Evolutionary conservation across 805 yeast species (phyloP).

Genomic region (Nakazawaea wyomingensis): DNA sequence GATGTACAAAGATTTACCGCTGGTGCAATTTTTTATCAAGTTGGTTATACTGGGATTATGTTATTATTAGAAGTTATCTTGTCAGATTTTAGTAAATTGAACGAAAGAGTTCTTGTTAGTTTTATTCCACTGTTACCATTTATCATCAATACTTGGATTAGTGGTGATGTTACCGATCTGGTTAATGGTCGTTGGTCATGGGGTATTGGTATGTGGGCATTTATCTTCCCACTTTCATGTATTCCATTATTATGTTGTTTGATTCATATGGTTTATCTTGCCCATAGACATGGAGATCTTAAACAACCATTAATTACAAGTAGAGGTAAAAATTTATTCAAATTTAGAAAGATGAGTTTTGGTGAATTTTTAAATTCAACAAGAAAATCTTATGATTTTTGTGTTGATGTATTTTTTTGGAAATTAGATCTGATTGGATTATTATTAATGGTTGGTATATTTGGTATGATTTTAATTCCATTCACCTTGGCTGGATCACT

Average conservation of each 20-base stretch:
- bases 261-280: constrained; percentile 50
- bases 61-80: constrained; percentile 51
- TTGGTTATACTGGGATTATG: constrained; percentile 62
- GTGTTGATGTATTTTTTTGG: constrained; percentile 52
- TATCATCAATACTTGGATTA: constrained; percentile 74
- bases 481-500: constrained; percentile 61
- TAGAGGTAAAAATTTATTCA: constrained; percentile 18
- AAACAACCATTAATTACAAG: constrained; percentile 14
- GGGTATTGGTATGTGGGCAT: constrained; percentile 81
- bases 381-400: no score
- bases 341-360: no score
- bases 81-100: constrained; percentile 64
- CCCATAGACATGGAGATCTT: constrained; percentile 50
- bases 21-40: constrained; percentile 51
- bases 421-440: constrained; percentile 62
- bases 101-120: constrained; percentile 64
- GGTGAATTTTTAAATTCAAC: no score
- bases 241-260: constrained; percentile 54
- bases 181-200: constrained; percentile 52
- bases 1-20: constrained; percentile 56
- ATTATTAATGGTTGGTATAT: constrained; percentile 44
- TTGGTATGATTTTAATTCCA: constrained; percentile 68
- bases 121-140: constrained; percentile 68
- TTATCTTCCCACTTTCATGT: constrained; percentile 61
- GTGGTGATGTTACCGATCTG: constrained; percentile 49